Evolutionary conservation across 1,139 yeast genomes (phyloP).

Genomic region (Suhomyces maxii): DNA sequence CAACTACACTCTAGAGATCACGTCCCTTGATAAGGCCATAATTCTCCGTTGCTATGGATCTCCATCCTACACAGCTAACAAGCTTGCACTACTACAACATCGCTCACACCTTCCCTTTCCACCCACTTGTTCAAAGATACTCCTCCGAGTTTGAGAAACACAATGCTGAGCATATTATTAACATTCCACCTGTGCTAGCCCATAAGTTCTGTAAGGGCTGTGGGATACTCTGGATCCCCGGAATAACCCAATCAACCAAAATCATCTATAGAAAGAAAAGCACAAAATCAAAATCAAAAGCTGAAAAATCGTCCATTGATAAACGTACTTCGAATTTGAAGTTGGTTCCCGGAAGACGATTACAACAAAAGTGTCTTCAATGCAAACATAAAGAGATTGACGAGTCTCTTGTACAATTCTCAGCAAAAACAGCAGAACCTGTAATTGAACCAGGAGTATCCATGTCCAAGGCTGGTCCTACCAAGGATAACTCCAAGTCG

Average conservation of each 20-base stretch:
- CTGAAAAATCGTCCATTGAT: not conserved
- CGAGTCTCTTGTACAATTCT: constrained; percentile 11
- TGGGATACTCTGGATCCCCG: constrained; percentile 47
- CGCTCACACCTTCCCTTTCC: constrained; percentile 27
- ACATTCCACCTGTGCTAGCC: constrained; percentile 25
- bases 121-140: constrained; percentile 30
- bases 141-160: constrained; percentile 24
- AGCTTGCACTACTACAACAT: constrained; percentile 31
- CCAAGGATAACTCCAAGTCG: constrained; percentile 14
- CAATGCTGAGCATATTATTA: constrained; percentile 26
- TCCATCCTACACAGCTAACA: constrained; percentile 10
- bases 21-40: too few species aligned
- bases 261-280: constrained; percentile 18
- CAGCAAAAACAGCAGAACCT: not conserved
- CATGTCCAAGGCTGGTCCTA: not conserved
- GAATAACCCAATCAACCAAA: constrained; percentile 37
- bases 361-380: constrained; percentile 29
- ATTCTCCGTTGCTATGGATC: constrained; percentile 1
- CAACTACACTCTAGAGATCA: too few species aligned
- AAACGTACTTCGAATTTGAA: not conserved
- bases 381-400: constrained; percentile 23
- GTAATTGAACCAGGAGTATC: not conserved
- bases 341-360: constrained; percentile 14
- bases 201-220: constrained; percentile 48
- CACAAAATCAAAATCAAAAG: constrained; percentile 7